These are phyloP conservation scores for Chaetomium fimeti DNA, from an alignment of 495 filamentous ascomycete genomes.

Conservation along the genomic window DNA sequence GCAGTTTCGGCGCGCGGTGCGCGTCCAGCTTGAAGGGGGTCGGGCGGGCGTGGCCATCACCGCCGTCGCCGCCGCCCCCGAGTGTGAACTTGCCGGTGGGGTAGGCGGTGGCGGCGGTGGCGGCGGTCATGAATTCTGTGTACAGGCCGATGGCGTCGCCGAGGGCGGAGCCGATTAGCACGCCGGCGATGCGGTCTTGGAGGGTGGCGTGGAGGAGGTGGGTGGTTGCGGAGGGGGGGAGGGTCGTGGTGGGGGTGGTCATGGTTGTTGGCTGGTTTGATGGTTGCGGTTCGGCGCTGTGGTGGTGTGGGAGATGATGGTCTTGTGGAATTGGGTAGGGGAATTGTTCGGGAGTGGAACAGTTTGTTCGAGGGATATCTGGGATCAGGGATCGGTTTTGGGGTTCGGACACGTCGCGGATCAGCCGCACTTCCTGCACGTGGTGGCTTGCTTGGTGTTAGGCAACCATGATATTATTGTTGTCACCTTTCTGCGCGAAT, in stretches of 20 bases:
- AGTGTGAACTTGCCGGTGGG: slow-evolving; percentile 40
- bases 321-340: no score
- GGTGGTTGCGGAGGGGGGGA: slow-evolving; percentile 5
- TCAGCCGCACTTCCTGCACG: no score
- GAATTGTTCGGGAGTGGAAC: no score
- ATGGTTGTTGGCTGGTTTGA: background rate
- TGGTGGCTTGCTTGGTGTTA: no score
- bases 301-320: no score
- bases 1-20: slow-evolving; percentile 40
- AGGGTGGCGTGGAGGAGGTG: slow-evolving; percentile 27
- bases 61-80: background rate
- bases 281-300: background rate
- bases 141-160: slow-evolving; percentile 53
- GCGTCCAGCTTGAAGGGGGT: slow-evolving; percentile 39
- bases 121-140: slow-evolving; percentile 46
- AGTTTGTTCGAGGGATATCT: no score
- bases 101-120: slow-evolving; percentile 33
- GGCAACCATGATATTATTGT: no score
- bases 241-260: background rate
- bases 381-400: no score
- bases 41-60: background rate
- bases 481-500: no score
- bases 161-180: slow-evolving; percentile 47
- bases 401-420: no score
- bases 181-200: slow-evolving; percentile 41